Evolutionary conservation across 306 rosid species (phyloP), one percentile per base, ranked within the genome.

Genomic region (Castanea mollissima): DNA sequence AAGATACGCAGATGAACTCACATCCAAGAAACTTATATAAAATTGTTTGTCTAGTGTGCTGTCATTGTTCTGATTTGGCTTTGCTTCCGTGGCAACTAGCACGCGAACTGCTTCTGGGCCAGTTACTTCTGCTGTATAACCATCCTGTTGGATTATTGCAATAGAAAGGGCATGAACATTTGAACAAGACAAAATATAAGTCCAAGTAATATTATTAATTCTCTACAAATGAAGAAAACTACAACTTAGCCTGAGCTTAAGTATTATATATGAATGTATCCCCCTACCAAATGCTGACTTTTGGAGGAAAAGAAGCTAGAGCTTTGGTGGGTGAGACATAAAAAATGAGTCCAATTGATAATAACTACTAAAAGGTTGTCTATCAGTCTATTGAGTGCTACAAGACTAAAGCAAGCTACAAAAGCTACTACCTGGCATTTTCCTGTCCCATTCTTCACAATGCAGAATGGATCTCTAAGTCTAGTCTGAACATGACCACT

Each of bases 21-120:
- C 99, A 58, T 89, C 86, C 83, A 95, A 81, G 85, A 95, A 91
- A 82, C 88, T 89, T 76, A 18, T 81, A 76, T 75, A 93, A 80
- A 83, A 95, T 82, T 92, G 92, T 81, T 90, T 93, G 83, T 89
- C 80, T 70, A 93, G 93, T 76, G 81, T 59, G 80, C 91, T 89
- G 51, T 31, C 38, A 56, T 44, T 77, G 74, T 90, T 89, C 49
- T 23, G 44, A 82, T 90, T 91, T 19, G 91, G 79, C 85, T 90
- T 95, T 69, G 99, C 96, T 84, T 85, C 88, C 78, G 90, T 93
- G 46, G 98, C 99, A 51, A 95, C 96, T 69, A 95, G 97, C 75
- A 93, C 91, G 9, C 71, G 77, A 35, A 90, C 93, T 38, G 92
- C 91, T 34, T 88, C 91, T 16, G 83, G 73, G 79, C 97, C 96